A percentile compares a stretch with the other conserved stretches of the same genome.
These are phyloP conservation scores for Chondrus crispus DNA, from an alignment of 23 red algal species.

Conservation along the genomic window DNA sequence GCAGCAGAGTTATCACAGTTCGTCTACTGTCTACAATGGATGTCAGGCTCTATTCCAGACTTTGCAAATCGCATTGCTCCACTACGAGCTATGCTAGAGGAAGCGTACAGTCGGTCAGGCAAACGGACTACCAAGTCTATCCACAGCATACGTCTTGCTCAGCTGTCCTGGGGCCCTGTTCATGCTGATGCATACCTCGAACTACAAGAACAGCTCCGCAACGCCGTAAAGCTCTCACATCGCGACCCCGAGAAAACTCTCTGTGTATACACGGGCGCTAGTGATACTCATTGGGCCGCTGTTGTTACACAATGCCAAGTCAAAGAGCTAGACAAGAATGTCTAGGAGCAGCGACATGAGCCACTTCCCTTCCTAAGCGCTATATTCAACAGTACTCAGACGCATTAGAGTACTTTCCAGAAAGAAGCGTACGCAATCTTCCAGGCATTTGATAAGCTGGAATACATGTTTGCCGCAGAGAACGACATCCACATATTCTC, in stretches of 20 bases:
- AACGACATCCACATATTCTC: neutral
- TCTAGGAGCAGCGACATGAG: slow-evolving; percentile 1
- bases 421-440: slow-evolving; percentile 36
- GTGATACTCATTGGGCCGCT: neutral
- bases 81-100: neutral
- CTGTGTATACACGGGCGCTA: slow-evolving; percentile 1
- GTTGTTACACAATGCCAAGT: neutral
- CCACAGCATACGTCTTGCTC: neutral
- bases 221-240: slow-evolving; percentile 2
- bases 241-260: neutral
- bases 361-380: slow-evolving; percentile 3
- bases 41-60: neutral
- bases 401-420: neutral
- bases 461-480: neutral
- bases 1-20: neutral
- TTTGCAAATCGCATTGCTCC: neutral
- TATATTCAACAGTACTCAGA: neutral
- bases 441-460: slow-evolving; percentile 15
- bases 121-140: neutral
- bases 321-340: neutral
- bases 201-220: neutral
- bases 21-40: neutral
- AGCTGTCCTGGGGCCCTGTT: slow-evolving; percentile 2
- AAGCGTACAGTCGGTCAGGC: neutral
- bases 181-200: neutral